A percentile compares a stretch with the other conserved stretches of the same genome.
These are phyloP conservation scores for Diaporthe sp. DNA, from an alignment of 2,329 filamentous ascomycete genomes.

Conservation along the genomic window DNA sequence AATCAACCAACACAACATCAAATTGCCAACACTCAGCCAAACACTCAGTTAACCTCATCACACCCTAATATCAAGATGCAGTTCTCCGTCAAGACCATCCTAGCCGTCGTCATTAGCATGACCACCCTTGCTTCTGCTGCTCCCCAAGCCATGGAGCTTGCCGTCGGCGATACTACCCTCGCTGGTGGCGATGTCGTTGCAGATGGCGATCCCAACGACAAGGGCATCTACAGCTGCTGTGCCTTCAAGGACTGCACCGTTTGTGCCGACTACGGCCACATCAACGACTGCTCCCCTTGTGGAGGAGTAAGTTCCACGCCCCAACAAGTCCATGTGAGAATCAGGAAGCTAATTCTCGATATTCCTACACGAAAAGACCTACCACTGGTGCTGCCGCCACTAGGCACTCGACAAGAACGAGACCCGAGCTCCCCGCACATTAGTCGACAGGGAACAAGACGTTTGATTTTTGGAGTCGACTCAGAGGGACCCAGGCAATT, in stretches of 20 bases:
- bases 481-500: neutral
- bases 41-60: neutral
- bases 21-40: neutral
- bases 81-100: constrained; percentile 1
- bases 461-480: neutral
- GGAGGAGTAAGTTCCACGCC: neutral
- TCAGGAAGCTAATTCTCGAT: neutral
- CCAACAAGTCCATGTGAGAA: too few species aligned
- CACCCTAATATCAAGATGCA: neutral
- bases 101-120: constrained; percentile 2
- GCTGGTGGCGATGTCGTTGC: too few species aligned
- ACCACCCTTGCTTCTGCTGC: neutral
- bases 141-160: neutral
- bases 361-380: neutral
- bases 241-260: neutral
- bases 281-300: too few species aligned
- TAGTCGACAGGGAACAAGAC: neutral
- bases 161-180: too few species aligned
- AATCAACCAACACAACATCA: neutral
- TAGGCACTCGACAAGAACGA: neutral
- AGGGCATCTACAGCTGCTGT: neutral
- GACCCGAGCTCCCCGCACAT: neutral
- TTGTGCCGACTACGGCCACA: neutral
- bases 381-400: neutral
- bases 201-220: too few species aligned